Base-by-base conservation (phyloP, 257 asterid genomes). In the Coffea eugenioides region DNA sequence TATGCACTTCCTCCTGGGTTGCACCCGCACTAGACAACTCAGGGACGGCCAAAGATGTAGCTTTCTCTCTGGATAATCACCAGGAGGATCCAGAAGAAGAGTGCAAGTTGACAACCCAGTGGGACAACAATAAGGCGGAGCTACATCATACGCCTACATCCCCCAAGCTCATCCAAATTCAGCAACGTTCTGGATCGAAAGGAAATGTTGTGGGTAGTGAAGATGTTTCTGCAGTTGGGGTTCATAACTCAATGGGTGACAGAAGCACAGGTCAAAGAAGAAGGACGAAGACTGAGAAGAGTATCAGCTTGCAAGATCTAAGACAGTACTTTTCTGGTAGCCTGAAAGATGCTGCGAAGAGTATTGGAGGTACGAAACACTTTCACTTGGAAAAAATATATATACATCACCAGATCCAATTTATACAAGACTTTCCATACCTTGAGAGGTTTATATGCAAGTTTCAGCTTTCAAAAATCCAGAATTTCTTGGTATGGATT, bases 321-420 rank as follows among this genome's bases (percentile, higher is more conserved):
- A 83, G 91, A 80, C 97, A 91, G 71, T 83, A 91, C 69, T 93
- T 90, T 81, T 86, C 97, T 59, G 97, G 97, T 82, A 93, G 97
- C 83, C 88, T 93, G 54, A 91, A 91, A 87, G 97, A 93, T 85
- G 97, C 97, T 71, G 97, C 97, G 71, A 90, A 82, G 86, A 87
- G 71, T 86, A 89, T 93, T 84, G 97, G 97, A 77, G 97, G 97
- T 93, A 89, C 74, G 84, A 68, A 65, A 68, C 75, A 36, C 74
- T 70, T 23, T 18, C 48, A 67, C 12, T 0, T 13, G 9, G 5
- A 16, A 8, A 16, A n/a, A 39, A 13, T 45, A 34, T 16, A 31
- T 0, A 31, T 64, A 20, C 56, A 75, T 25, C 14, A 27, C 62
- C 31, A 43, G 0, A 59, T 76, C 7, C 45, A 25, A 1, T 3